phyloP scores from a whole-genome alignment of 306 rosid species.

The Adenanthera pavonina region DNA sequence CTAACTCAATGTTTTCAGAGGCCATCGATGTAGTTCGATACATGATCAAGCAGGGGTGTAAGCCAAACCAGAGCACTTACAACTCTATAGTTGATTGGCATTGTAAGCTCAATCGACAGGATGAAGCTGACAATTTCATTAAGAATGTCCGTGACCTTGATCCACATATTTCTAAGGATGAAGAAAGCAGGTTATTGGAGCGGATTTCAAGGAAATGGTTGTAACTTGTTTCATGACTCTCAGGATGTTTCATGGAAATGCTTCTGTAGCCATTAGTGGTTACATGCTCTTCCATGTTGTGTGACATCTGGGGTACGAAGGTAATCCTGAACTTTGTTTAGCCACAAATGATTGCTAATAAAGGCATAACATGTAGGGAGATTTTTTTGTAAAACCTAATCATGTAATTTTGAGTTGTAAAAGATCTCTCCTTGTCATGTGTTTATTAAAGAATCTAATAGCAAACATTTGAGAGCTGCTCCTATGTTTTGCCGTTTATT shows the following conservation, averaged over 20 bases:
- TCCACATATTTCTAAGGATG: slow-evolving; percentile 62
- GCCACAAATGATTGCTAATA: slow-evolving; percentile 1
- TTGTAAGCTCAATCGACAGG: slow-evolving; percentile 67
- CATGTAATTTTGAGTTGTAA: neutral
- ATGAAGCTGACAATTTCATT: slow-evolving; percentile 69
- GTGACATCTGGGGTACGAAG: slow-evolving; percentile 30
- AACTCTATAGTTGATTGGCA: slow-evolving; percentile 83
- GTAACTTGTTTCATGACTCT: slow-evolving; percentile 39
- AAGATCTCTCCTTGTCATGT: neutral
- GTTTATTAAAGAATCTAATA: neutral
- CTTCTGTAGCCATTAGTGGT: neutral
- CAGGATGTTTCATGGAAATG: slow-evolving; percentile 30
- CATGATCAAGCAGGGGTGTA: slow-evolving; percentile 90
- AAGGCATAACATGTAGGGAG: neutral
- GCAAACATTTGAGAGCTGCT: neutral
- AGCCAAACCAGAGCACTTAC: slow-evolving; percentile 79
- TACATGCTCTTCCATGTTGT: slow-evolving; percentile 30
- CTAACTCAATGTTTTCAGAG: slow-evolving; percentile 74
- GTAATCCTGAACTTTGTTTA: slow-evolving; percentile 21
- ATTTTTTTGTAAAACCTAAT: too few species aligned
- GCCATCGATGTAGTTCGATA: slow-evolving; percentile 77
- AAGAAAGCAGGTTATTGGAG: slow-evolving; percentile 61
- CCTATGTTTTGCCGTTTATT: neutral
- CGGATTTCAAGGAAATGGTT: slow-evolving; percentile 68
- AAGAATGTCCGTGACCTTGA: slow-evolving; percentile 63